These are phyloP conservation scores for Ceratocystis destructans DNA, from an alignment of 2,329 filamentous ascomycete species.

Conservation along the genomic window DNA sequence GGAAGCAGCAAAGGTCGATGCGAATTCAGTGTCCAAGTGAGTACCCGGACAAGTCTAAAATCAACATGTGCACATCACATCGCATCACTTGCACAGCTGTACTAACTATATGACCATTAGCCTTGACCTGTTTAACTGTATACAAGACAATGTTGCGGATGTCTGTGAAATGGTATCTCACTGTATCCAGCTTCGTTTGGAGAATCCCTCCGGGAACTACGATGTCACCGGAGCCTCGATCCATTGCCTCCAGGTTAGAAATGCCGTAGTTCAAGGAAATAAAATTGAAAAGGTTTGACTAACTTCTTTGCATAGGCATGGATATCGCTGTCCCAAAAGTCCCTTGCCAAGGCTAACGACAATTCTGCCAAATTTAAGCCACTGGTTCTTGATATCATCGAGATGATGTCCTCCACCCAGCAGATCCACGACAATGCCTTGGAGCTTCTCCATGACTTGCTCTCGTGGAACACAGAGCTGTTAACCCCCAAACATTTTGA, in stretches of 20 bases:
- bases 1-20: conserved; percentile 54
- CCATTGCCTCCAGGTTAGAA: conserved; percentile 45
- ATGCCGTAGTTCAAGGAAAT: conserved; percentile 14
- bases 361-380: conserved; percentile 27
- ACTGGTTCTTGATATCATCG: conserved; percentile 45
- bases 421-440: conserved; percentile 45
- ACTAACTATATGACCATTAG: conserved; percentile 25
- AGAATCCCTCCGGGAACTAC: conserved; percentile 21
- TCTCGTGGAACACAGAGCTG: conserved; percentile 51
- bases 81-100: conserved; percentile 19
- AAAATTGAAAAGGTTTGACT: conserved; percentile 1
- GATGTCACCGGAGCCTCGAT: conserved; percentile 41
- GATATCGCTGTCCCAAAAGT: conserved; percentile 22
- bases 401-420: conserved; percentile 35
- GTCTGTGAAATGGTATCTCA: conserved; percentile 30
- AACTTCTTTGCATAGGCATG: conserved; percentile 14
- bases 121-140: conserved; percentile 29
- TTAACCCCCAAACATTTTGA: conserved; percentile 45
- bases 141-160: conserved; percentile 31
- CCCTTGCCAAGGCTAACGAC: conserved; percentile 9
- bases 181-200: conserved; percentile 25
- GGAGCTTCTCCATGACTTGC: conserved; percentile 50
- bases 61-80: neutral
- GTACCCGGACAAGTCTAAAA: conserved; percentile 18
- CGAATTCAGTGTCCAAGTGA: conserved; percentile 44